Evolutionary conservation across 2,329 filamentous ascomycete species (phyloP), one percentile per base, ranked within the genome.

Genomic region (Apiospora koreana): DNA sequence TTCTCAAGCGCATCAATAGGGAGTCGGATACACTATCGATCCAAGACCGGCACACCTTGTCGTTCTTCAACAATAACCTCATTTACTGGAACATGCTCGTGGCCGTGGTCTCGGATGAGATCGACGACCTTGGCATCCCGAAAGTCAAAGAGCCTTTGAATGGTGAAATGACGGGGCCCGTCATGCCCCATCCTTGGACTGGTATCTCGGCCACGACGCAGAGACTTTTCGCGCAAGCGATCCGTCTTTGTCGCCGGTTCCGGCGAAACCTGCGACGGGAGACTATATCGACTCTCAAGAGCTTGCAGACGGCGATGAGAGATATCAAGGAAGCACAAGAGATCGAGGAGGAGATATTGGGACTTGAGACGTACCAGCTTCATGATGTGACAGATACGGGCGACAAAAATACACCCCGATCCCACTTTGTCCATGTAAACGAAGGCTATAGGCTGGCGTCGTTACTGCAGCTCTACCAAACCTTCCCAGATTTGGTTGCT

Each of bases 71-170:
- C 43, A 81, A 81, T 46, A 82, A 81, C 42, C 73, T 81, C 69
- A 75, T 79, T 0, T 83, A 83, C 69, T 82, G 81, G 71, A 81
- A 83, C 50, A 79, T 83, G 75, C 72, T 83, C 6, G 74, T 82
- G 1, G 78, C 80, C 0, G 79, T 83, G 0, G 80, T 83, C 4
- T 79, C 76, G 0, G 79, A 82, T 43, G 79, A 80, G 2, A 73
- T 74, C 31, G 76, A 76, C 38, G 67, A 72, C 23, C 41, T 69
- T 45, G 64, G 72, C 28, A 62, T 71, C 18, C 65, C 66, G 21
- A 68, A 58, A 16, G 42, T 69, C 9, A 69, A 68, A 43, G 68
- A 70, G 21, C 67, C 70, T 16, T 12, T 46, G n/a, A 45, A 62
- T 3, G 45, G 42, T 7, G 69, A 67, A 3, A 23, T 41, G 14